phyloP scores from a whole-genome alignment of 2,329 filamentous ascomycete genomes.

The Colletotrichum phormii region DNA sequence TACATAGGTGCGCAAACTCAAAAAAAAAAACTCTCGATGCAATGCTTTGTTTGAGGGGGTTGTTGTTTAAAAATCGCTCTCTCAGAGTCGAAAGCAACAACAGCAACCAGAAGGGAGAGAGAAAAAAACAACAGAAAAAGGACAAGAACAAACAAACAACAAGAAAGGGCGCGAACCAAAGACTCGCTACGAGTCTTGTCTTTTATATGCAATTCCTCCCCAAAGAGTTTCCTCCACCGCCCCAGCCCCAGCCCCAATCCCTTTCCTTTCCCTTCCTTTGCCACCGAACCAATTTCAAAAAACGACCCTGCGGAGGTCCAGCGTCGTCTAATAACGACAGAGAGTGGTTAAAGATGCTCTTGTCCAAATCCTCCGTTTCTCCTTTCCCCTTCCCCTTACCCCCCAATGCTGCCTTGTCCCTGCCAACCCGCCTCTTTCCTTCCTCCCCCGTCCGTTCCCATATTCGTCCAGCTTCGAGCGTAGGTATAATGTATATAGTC shows the following conservation, averaged over 20 bases:
- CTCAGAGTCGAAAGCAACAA: not conserved
- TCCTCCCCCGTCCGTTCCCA: not conserved
- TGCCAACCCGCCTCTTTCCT: not conserved
- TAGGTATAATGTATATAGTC: not conserved
- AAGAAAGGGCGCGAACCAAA: constrained; percentile 18
- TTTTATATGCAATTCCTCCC: constrained; percentile 11
- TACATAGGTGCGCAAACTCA: not conserved
- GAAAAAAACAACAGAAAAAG: not conserved
- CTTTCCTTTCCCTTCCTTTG: not conserved
- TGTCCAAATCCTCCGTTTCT: not conserved
- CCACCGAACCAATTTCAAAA: not conserved
- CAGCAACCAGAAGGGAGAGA: not conserved
- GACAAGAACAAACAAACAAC: not conserved
- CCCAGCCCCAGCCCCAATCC: too few species aligned
- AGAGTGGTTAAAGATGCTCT: not conserved
- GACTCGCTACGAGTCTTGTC: constrained; percentile 5
- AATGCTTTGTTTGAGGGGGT: not conserved
- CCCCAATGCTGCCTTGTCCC: not conserved
- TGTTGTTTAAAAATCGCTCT: not conserved
- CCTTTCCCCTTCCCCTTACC: too few species aligned
- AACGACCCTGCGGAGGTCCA: not conserved
- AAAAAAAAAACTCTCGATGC: too few species aligned
- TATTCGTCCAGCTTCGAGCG: not conserved
- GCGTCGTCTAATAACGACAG: not conserved
- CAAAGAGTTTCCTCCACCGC: too few species aligned